Evolutionary conservation across 2,329 filamentous ascomycete genomes (phyloP).

Genomic region (Cercospora sp.): DNA sequence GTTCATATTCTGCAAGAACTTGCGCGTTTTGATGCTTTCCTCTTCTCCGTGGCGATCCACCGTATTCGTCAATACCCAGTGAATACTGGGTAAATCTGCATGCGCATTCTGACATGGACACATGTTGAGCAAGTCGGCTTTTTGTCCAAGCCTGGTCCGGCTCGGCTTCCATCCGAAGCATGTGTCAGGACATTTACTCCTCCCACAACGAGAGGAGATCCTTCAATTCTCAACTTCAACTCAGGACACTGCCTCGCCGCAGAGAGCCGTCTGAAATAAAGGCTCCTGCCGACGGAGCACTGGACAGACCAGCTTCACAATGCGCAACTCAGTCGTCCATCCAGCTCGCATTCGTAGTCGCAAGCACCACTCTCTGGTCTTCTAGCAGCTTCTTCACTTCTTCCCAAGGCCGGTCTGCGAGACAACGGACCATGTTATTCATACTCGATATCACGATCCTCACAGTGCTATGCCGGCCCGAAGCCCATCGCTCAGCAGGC

Average conservation of each 20-base stretch:
- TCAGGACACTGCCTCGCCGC: neutral
- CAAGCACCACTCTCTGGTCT: constrained; percentile 9
- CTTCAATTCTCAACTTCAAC: neutral
- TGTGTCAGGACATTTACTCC: neutral
- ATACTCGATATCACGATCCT: neutral
- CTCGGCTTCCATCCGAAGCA: neutral
- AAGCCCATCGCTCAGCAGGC: neutral
- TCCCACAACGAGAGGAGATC: neutral
- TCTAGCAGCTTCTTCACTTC: constrained; percentile 7
- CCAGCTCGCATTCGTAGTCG: constrained; percentile 3
- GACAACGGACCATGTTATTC: neutral
- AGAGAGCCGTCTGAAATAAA: neutral
- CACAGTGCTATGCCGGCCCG: neutral
- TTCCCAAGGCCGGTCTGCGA: neutral
- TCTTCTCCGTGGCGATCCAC: neutral
- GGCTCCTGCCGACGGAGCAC: neutral
- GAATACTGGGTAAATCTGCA: neutral
- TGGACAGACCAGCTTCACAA: neutral
- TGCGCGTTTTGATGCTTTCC: neutral
- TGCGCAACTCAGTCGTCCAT: neutral
- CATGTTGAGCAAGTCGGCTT: neutral
- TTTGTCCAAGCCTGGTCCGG: neutral
- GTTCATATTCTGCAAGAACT: neutral
- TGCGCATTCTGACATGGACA: neutral
- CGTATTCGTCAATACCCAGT: neutral